A percentile compares a stretch with the other conserved stretches of the same genome.
phyloP scores from a whole-genome alignment of 768 basidiomycete species.

The Amanita subjunquillea region DNA sequence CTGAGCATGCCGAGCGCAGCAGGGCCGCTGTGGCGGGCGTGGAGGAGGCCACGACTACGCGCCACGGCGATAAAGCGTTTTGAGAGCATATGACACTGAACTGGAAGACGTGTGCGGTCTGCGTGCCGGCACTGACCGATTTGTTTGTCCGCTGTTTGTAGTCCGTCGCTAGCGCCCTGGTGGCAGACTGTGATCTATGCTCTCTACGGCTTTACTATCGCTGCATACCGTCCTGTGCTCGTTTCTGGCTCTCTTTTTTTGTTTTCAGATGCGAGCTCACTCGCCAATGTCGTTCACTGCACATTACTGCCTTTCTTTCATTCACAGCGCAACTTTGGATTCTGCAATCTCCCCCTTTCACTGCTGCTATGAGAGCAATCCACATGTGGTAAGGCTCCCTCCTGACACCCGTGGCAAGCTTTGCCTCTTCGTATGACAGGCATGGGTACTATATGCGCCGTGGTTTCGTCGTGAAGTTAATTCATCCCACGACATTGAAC shows the following conservation, averaged over 20 bases:
- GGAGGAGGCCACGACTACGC: slow-evolving; percentile 43
- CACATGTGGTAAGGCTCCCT: not conserved
- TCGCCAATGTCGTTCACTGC: too few relatives aligned
- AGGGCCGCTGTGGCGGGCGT: slow-evolving; percentile 21
- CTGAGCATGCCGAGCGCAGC: slow-evolving; percentile 26
- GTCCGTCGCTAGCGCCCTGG: too few relatives aligned
- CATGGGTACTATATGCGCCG: not conserved
- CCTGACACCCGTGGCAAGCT: not conserved
- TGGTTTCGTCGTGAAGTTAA: not conserved
- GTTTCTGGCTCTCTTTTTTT: too few relatives aligned
- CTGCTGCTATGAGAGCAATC: not conserved
- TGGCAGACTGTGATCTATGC: too few relatives aligned
- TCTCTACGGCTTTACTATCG: too few relatives aligned
- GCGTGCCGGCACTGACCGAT: slow-evolving; percentile 2
- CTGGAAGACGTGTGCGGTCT: not conserved
- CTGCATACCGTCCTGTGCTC: too few relatives aligned
- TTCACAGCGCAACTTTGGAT: not conserved
- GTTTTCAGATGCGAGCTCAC: too few relatives aligned
- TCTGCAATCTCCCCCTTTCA: not conserved
- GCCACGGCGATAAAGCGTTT: slow-evolving; percentile 59
- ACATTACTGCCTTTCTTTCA: not conserved
- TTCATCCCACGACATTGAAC: not conserved
- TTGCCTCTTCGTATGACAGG: not conserved
- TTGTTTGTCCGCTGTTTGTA: slow-evolving; percentile 3
- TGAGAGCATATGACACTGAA: slow-evolving; percentile 45